Base-by-base conservation (phyloP, 2,329 filamentous ascomycete genomes). In the Talaromyces atroroseus region DNA sequence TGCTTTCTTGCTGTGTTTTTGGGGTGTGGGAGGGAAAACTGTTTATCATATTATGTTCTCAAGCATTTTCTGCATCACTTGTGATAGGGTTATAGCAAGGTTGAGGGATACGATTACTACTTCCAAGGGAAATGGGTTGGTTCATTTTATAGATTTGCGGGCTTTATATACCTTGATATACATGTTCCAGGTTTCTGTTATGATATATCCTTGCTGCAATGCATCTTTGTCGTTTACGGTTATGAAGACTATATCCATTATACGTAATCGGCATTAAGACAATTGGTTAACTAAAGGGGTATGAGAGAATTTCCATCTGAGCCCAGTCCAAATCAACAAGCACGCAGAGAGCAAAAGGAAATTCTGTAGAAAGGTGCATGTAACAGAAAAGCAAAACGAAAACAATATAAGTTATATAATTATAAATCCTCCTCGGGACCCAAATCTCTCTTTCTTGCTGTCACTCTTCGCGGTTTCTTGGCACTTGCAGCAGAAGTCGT, bases 361-460 rank as follows among this genome's bases (percentile, higher is more conserved):
- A 29, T 11, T 29, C 11, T 8, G 8, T 26, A 8, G 2, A 36
- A 14, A 36, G 14, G 8, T 16, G 3, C 26, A 29, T 29, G 26
- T 8, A 26, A 26, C 16, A n/a, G n/a, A n/a, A n/a, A n/a, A n/a
- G 32, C 8, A 36, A 36, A 36, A 16, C 12, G 14, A 36, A 36
- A 36, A 36, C 32, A 36, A 32, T n/a, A 45, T 16, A 26, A 18
- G 47, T 21, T 10, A 20, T 29, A 14, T 40, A 49, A 20, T 61
- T 60, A 65, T 49, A 71, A 63, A 49, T 74, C 69, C 47, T 71
- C 70, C 57, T 76, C 74, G 1, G 74, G 73, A 4, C 68, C 76
- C 52, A 78, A 60, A 63, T 79, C 76, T 69, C 74, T 76, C 62
- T 77, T 78, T 51, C 76, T 64, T 1, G 76, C 72, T 7, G 74